Evolutionary conservation across 257 asterid species (phyloP), one percentile per base, ranked within the genome.

Genomic region (Lavandula angustifolia): DNA sequence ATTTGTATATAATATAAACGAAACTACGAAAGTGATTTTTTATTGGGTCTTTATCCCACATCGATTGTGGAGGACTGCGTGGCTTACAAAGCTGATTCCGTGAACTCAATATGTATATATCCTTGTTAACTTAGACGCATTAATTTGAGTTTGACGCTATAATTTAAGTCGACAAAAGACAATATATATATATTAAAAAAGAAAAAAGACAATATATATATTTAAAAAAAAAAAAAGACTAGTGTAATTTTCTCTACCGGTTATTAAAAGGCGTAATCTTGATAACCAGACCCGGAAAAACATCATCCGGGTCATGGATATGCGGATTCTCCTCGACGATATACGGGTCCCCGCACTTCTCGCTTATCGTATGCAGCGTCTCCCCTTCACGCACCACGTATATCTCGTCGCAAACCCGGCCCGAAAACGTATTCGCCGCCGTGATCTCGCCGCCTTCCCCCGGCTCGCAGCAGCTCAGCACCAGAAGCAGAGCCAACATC

Each of bases 261-360:
- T 41, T 70, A 5, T 70, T 86, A 54, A 48, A 78, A 65, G 90
- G 87, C 1, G 88, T 85, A 62, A 87, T 85, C 91, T 82, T 87
- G 76, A 87, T 82, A 53, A 85, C 87, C 67, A 87, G 57, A 9
- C 97, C 95, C 47, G 97, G 97, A 29, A 83, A 88, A 65, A 88
- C 96, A 76, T 88, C 95, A 70, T 86, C 92, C 44, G 94, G 95
- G 73, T 86, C 96, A 70, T 90, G 88, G 33, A 90, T 90, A 67
- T 90, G 97, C 2, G 97, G 95, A 48, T 90, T 90, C 83, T 90
- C 90, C 76, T 90, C 95, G 1, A 90, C 94, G 4, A 87, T 90
- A 47, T 52, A 90, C 41, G 95, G 95, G 81, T 89, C 97, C 1
- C 89, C 89, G 43, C 95, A 89, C 58, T 83, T 89, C 0, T 85